Percentiles rank a stretch among this genome's conserved stretches.
These are phyloP conservation scores for Colletotrichum lini DNA, from an alignment of 2,329 filamentous ascomycete genomes.

Conservation along the genomic window DNA sequence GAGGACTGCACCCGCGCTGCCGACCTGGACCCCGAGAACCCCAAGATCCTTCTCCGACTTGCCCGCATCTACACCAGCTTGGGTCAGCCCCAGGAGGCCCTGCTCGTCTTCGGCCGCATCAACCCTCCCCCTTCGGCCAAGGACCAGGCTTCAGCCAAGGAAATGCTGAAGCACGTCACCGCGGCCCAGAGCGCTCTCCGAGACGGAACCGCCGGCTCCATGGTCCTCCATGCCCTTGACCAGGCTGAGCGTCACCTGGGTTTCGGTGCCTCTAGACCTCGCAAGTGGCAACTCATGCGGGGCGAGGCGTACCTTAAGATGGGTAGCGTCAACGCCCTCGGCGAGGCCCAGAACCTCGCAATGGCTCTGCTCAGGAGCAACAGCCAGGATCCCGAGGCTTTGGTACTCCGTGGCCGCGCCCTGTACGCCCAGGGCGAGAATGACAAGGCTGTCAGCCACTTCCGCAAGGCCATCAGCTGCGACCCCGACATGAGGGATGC, in stretches of 20 bases:
- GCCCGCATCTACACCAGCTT: slow-evolving; percentile 91
- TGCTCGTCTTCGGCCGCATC: slow-evolving; percentile 86
- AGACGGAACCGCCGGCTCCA: slow-evolving; percentile 84
- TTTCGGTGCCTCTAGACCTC: slow-evolving; percentile 80
- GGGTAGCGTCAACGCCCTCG: slow-evolving; percentile 88
- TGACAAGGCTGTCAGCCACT: slow-evolving; percentile 92
- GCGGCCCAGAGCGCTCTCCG: slow-evolving; percentile 84
- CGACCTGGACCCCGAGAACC: slow-evolving; percentile 86
- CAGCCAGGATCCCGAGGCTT: slow-evolving; percentile 91
- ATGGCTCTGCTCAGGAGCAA: slow-evolving; percentile 90
- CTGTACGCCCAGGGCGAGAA: slow-evolving; percentile 95
- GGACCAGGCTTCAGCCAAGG: slow-evolving; percentile 85
- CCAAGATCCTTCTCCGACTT: slow-evolving; percentile 89
- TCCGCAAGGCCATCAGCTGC: slow-evolving; percentile 89
- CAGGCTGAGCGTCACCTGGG: slow-evolving; percentile 89
- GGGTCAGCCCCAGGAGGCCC: slow-evolving; percentile 88
- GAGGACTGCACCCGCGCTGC: slow-evolving; percentile 89
- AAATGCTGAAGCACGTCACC: slow-evolving; percentile 86
- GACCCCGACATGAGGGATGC: slow-evolving; percentile 94
- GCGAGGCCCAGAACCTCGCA: slow-evolving; percentile 92
- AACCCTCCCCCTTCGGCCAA: slow-evolving; percentile 85
- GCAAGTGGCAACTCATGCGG: slow-evolving; percentile 94
- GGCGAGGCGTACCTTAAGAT: slow-evolving; percentile 95
- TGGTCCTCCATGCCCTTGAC: slow-evolving; percentile 93
- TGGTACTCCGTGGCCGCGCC: slow-evolving; percentile 89